phyloP scores from a whole-genome alignment of 208 protist genomes.

The Crithidia thermophila region DNA sequence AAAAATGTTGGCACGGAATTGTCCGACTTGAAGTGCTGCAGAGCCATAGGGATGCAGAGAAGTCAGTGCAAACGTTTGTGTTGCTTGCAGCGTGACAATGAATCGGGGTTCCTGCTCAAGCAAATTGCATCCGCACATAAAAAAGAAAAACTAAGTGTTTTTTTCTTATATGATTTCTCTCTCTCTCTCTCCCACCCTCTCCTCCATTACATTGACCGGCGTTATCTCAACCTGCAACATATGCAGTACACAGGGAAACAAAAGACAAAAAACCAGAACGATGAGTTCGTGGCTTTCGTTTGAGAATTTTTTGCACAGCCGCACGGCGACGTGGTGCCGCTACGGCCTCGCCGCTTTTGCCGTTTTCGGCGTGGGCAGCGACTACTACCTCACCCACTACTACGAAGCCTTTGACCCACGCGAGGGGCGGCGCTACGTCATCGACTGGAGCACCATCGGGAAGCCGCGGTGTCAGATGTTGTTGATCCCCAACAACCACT shows the following conservation, averaged over 20 bases:
- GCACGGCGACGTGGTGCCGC: constrained; percentile 59
- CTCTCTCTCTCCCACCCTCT: background rate
- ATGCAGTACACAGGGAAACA: background rate
- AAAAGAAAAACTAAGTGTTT: too few species aligned
- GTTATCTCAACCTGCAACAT: constrained; percentile 18
- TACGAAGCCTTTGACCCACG: constrained; percentile 72
- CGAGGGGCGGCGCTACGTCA: constrained; percentile 62
- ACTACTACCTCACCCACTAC: constrained; percentile 88
- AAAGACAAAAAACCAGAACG: constrained; percentile 3
- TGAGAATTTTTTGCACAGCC: constrained; percentile 72
- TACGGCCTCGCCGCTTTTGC: constrained; percentile 62
- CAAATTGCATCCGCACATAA: too few species aligned
- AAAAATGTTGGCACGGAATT: too few species aligned
- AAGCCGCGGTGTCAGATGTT: constrained; percentile 75
- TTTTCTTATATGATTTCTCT: constrained; percentile 24
- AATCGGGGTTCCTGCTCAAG: too few species aligned
- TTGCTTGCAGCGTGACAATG: too few species aligned
- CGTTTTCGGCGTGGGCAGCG: constrained; percentile 64
- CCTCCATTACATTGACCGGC: background rate
- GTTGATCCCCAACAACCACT: constrained; percentile 77
- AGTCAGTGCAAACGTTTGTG: too few species aligned
- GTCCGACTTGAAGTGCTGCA: too few species aligned
- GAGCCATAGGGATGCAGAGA: too few species aligned
- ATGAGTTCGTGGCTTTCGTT: constrained; percentile 88
- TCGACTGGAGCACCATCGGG: constrained; percentile 83